A percentile compares a stretch with the other conserved stretches of the same genome.
phyloP scores from a whole-genome alignment of 768 basidiomycete genomes.

The Melanogaster broomeanus region DNA sequence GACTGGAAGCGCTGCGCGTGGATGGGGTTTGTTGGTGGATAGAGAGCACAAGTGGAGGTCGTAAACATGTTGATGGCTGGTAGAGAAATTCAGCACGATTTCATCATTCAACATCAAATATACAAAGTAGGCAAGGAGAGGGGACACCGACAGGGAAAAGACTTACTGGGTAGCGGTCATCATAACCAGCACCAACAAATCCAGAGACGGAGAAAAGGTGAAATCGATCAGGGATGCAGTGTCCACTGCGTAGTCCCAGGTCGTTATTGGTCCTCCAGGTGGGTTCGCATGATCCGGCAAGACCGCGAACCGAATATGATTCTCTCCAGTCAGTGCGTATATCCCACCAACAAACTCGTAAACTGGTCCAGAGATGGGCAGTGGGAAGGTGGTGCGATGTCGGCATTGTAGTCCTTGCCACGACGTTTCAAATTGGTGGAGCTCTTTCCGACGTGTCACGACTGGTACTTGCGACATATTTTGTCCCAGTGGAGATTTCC shows the following conservation, averaged over 20 bases:
- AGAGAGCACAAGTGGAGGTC: constrained; percentile 54
- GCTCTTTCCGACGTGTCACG: constrained; percentile 40
- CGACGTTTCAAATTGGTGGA: constrained; percentile 45
- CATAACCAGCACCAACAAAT: constrained; percentile 52
- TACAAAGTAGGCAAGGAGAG: not conserved
- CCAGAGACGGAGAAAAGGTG: constrained; percentile 58
- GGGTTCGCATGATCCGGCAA: constrained; percentile 1
- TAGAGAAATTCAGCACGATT: not conserved
- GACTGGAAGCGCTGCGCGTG: constrained; percentile 40
- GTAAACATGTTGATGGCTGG: constrained; percentile 44
- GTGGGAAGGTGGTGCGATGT: constrained; percentile 35
- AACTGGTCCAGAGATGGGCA: constrained; percentile 47
- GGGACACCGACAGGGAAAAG: not conserved
- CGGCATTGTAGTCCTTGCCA: constrained; percentile 49
- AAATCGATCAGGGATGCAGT: constrained; percentile 52
- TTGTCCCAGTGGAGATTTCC: constrained; percentile 27
- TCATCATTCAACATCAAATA: not conserved
- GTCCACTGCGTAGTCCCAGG: constrained; percentile 47
- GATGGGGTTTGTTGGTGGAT: constrained; percentile 51
- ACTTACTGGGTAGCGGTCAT: constrained; percentile 44
- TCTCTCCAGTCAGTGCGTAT: constrained; percentile 46
- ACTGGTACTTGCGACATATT: constrained; percentile 30
- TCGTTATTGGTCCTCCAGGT: constrained; percentile 15
- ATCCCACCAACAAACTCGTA: constrained; percentile 54
- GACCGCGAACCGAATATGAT: constrained; percentile 47